Conservation (phyloP, 78 protist genomes). For the Dictyostelium firmibasis region DNA sequence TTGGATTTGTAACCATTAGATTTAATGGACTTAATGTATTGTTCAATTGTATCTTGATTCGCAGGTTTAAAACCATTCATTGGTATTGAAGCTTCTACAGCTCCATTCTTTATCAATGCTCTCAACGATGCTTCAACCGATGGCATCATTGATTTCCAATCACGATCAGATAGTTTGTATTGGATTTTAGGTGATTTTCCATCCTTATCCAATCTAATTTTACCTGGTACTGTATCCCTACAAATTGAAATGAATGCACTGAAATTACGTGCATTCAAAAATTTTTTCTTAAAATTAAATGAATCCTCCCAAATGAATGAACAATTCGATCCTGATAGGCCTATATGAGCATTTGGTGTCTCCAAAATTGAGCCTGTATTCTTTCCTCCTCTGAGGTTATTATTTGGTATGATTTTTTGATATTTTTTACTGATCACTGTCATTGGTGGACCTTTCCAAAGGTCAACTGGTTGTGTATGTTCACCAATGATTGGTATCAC, state of each 20-base stretch:
- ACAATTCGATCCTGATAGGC: background rate
- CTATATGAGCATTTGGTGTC: slow-evolving; percentile 55
- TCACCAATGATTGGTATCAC: slow-evolving; percentile 29
- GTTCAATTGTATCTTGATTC: background rate
- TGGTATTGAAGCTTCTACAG: slow-evolving; percentile 5
- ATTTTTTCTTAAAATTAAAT: background rate
- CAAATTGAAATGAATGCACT: slow-evolving; percentile 28
- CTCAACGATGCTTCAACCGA: slow-evolving; percentile 10
- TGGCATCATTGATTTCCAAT: slow-evolving; percentile 20
- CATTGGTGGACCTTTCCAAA: slow-evolving; percentile 78
- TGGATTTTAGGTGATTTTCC: slow-evolving; percentile 24
- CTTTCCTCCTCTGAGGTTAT: too few species aligned
- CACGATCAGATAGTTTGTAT: slow-evolving; percentile 26
- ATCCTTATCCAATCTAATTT: slow-evolving; percentile 59
- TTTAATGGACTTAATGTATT: background rate
- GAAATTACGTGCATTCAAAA: background rate
- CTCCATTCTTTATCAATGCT: slow-evolving; percentile 27
- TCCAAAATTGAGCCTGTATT: slow-evolving; percentile 38
- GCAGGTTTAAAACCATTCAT: background rate
- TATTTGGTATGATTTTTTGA: background rate
- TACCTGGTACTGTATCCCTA: slow-evolving; percentile 67
- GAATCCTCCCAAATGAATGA: slow-evolving; percentile 18
- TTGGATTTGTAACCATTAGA: slow-evolving; percentile 17
- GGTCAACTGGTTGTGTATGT: background rate
- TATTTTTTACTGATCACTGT: slow-evolving; percentile 7